These are phyloP conservation scores for Neospermospora avenae DNA, from an alignment of 2,329 filamentous ascomycete species.

Conservation along the genomic window DNA sequence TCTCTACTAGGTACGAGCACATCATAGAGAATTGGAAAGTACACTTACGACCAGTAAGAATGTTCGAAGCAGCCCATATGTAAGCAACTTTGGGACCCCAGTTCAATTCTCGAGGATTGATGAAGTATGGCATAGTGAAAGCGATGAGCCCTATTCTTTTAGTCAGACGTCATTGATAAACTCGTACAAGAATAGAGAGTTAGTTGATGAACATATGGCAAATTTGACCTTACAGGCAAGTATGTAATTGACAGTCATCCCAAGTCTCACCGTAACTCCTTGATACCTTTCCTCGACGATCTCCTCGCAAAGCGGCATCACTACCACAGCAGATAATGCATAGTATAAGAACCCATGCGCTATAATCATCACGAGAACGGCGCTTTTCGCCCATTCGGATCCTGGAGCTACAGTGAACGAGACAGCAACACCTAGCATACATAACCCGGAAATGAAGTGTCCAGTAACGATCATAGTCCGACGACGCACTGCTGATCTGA, in stretches of 20 bases:
- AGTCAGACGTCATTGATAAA: not conserved
- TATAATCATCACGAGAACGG: not conserved
- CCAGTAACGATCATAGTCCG: not conserved
- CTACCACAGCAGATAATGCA: not conserved
- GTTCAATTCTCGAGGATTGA: conserved; percentile 41
- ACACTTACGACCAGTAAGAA: not conserved
- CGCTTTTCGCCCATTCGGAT: not conserved
- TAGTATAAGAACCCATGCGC: not conserved
- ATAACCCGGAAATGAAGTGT: not conserved
- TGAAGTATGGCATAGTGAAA: conserved; percentile 42
- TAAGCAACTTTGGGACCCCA: conserved; percentile 46
- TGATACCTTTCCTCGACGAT: not conserved
- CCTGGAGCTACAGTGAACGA: not conserved
- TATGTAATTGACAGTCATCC: not conserved
- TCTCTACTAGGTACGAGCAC: no score
- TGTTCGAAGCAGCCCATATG: conserved; percentile 39
- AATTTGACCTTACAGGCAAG: not conserved
- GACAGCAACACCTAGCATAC: not conserved
- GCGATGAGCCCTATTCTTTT: conserved; percentile 25
- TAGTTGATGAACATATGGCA: no score
- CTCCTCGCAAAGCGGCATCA: not conserved
- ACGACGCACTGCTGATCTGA: not conserved
- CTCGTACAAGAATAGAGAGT: no score
- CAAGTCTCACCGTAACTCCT: not conserved
- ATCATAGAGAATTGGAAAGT: not conserved